Evolutionary conservation across 1,284 basidiomycete species (phyloP).

Genomic region (Cryptococcus deneoformans): DNA sequence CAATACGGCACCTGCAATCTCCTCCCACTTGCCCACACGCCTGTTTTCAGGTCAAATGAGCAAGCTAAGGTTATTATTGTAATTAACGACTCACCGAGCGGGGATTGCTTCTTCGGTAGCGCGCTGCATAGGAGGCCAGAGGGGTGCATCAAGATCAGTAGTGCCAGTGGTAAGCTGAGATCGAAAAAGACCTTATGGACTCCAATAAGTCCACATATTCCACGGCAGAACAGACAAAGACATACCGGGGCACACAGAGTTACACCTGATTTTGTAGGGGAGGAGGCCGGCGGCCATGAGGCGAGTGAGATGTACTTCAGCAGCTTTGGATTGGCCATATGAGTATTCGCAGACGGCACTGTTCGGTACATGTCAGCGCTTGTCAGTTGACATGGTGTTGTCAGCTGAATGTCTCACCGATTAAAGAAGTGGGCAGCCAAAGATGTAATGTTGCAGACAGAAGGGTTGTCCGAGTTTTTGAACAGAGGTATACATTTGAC

Average conservation of each 20-base stretch:
- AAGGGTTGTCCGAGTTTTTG: slow-evolving; percentile 24
- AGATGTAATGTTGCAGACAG: slow-evolving; percentile 31
- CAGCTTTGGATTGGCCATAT: slow-evolving; percentile 36
- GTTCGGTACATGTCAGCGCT: not conserved
- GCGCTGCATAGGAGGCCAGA: slow-evolving; percentile 11
- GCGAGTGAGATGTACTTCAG: slow-evolving; percentile 27
- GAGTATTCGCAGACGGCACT: slow-evolving; percentile 30
- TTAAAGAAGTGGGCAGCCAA: slow-evolving; percentile 28
- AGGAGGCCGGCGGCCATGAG: slow-evolving; percentile 30
- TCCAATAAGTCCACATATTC: not conserved
- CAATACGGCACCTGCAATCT: slow-evolving; percentile 28
- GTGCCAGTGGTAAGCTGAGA: slow-evolving; percentile 24
- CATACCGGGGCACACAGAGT: slow-evolving; percentile 27
- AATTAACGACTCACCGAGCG: slow-evolving; percentile 12
- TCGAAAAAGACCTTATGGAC: slow-evolving; percentile 21
- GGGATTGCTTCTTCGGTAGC: slow-evolving; percentile 19
- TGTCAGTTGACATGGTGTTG: not conserved
- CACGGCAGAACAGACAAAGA: not conserved
- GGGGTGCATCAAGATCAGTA: slow-evolving; percentile 7
- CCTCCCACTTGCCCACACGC: slow-evolving; percentile 22
- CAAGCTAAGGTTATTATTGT: too few species aligned
- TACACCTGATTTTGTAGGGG: slow-evolving; percentile 32
- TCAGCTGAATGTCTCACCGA: slow-evolving; percentile 10
- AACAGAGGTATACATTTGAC: slow-evolving; percentile 32
- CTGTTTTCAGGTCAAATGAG: slow-evolving; percentile 3